Evolutionary conservation across 768 basidiomycete genomes (phyloP), one percentile per base, ranked within the genome.

Genomic region (Trametes cingulata): DNA sequence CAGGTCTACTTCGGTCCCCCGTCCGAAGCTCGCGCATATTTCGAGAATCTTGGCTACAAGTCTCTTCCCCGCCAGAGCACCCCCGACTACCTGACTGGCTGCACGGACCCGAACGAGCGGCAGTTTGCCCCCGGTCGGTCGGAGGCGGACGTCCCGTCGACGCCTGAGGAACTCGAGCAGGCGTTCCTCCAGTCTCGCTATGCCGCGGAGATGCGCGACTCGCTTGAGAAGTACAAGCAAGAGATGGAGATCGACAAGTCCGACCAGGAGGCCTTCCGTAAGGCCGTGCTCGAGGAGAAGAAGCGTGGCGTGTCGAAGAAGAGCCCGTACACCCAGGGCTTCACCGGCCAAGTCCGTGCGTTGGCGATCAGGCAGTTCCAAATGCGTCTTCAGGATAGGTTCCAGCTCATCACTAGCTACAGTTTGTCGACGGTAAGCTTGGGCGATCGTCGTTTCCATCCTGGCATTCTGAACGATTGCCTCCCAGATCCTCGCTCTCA

Each of bases 21-120:
- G 4, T 76, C 80, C 8, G 82, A 87, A 61, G 94, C 94, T 15
- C 84, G 91, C 15, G 75, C 75, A 1, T 95, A 95, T 75, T 94
- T 97, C 66, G 83, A 90, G 65, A 72, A 73, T 29, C 75, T 93
- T 42, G 91, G 93, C 17, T 92, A 85, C 73, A 82, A 82, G 37
- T 62, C 89, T 19, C 83, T 90, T 24, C 88, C 90, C 55, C 86
- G 92, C 39, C 93, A 95, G 72, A 91, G 85, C 65, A 91, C 90
- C 14, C 85, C 92, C 10, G 93, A 95, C 70, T 95, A 90, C 72
- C 80, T 95, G 20, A 91, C 90, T 20, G 88, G 88, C 6, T 88
- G 87, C 73, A 90, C 94, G 2, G 91, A 92, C 67, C 82, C 86
- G 0, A 91, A 93, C 66, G 93, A 96, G 75, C 89, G 93, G 24